These are phyloP conservation scores for Meyerozyma smithsonii DNA, from an alignment of 1,139 yeast genomes.

Conservation along the genomic window DNA sequence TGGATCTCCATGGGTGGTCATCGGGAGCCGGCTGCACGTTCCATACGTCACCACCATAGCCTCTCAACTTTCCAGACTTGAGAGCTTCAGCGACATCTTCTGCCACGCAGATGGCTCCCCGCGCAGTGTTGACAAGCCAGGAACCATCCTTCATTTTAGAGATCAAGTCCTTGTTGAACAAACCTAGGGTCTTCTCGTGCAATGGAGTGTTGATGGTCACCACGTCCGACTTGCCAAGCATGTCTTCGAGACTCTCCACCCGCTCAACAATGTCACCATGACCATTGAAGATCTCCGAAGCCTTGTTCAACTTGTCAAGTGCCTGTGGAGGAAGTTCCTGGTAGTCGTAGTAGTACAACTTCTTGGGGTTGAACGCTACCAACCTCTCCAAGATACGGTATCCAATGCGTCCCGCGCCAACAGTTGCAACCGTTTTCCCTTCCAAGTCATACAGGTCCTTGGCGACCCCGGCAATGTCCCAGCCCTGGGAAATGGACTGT, in stretches of 20 bases:
- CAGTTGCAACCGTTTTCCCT: slow-evolving; percentile 68
- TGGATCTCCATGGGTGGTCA: slow-evolving; percentile 72
- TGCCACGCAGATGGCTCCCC: slow-evolving; percentile 75
- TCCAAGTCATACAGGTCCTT: slow-evolving; percentile 72
- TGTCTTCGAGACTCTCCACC: slow-evolving; percentile 59
- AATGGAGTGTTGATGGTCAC: slow-evolving; percentile 79
- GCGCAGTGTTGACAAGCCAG: slow-evolving; percentile 76
- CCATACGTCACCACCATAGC: slow-evolving; percentile 88
- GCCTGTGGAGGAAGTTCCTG: slow-evolving; percentile 60
- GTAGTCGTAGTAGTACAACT: slow-evolving; percentile 47
- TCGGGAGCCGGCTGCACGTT: slow-evolving; percentile 75
- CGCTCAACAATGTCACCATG: slow-evolving; percentile 46
- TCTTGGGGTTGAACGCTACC: slow-evolving; percentile 50
- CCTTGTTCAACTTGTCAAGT: slow-evolving; percentile 45
- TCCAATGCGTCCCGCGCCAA: slow-evolving; percentile 72
- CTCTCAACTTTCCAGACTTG: slow-evolving; percentile 61
- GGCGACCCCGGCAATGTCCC: slow-evolving; percentile 81
- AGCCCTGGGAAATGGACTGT: slow-evolving; percentile 53
- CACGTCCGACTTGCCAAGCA: slow-evolving; percentile 65
- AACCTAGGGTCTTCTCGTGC: slow-evolving; percentile 63
- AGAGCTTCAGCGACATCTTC: slow-evolving; percentile 76
- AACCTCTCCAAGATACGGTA: slow-evolving; percentile 56
- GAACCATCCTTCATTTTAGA: slow-evolving; percentile 76
- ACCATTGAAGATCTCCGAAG: slow-evolving; percentile 35
- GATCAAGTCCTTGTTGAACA: slow-evolving; percentile 62